Conservation (phyloP, 257 asterid species). For the Catharanthus roseus region DNA sequence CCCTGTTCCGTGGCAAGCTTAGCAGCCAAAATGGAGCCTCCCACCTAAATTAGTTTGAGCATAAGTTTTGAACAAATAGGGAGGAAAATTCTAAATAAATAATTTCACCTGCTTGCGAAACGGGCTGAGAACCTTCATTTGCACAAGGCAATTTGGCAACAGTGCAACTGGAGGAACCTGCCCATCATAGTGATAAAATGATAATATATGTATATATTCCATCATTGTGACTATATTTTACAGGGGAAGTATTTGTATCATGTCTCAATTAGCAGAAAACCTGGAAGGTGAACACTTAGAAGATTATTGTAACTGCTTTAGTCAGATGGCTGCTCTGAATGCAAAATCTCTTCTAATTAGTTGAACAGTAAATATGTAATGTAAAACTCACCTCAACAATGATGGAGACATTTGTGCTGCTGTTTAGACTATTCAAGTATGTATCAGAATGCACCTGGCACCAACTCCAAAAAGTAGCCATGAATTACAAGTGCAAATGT, state of each 20-base stretch:
- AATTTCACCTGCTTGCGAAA: conserved; percentile 78
- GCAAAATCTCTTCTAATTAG: neutral
- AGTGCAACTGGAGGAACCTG: conserved; percentile 88
- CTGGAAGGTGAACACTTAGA: neutral
- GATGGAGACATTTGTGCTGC: conserved; percentile 59
- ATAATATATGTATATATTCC: neutral
- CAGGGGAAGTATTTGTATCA: neutral
- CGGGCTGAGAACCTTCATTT: conserved; percentile 67
- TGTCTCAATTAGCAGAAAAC: neutral
- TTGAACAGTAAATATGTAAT: neutral
- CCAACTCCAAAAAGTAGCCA: conserved; percentile 15
- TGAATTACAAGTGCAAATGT: neutral
- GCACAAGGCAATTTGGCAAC: conserved; percentile 75
- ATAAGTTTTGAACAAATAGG: conserved; percentile 3
- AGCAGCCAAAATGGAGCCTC: conserved; percentile 92
- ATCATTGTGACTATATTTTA: neutral
- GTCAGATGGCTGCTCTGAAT: neutral
- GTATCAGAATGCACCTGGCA: conserved; percentile 82
- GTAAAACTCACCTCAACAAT: conserved; percentile 66
- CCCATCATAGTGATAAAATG: conserved; percentile 18
- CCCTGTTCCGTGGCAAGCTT: conserved; percentile 94
- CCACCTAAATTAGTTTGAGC: conserved; percentile 49
- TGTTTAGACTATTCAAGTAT: conserved; percentile 68
- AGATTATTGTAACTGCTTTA: neutral
- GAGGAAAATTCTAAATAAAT: conserved; percentile 2